Base-by-base conservation (phyloP, 495 filamentous ascomycete genomes). In the Neurospora terricola region DNA sequence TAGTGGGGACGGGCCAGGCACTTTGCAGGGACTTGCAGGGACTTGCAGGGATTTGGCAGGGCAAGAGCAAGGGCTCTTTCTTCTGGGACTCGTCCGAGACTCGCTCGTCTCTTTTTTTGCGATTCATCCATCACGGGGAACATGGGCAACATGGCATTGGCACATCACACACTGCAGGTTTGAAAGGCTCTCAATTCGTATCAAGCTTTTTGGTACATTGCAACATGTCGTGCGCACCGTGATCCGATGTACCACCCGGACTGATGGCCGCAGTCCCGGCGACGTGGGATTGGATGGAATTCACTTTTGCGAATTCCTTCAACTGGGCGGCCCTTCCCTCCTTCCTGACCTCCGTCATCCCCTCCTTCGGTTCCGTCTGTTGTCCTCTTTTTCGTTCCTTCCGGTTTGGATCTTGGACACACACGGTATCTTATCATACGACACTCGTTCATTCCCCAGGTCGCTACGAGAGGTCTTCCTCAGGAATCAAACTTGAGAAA, bases 51-150 rank as follows among this genome's bases (percentile, higher is more conserved):
- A 14, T 8, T 40, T 42, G 72, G 70, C 43, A 37, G 43, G 45
- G 40, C 54, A 59, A 36, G 66, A 59, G 66, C 72, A 43, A 72
- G 74, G 69, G 27, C 54, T 43, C 70, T 38, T 71, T 48, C 23
- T 12, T 42, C 30, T 11, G n/a, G 34, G 38, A 23, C 30, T 38
- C 36, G 23, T 71, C 16, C n/a, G n/a, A n/a, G n/a, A n/a, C 10
- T 18, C 38, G 37, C 69, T 71, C 21, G 18, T 71, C 43, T 45
- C 70, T 71, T 71, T 71, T 30, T 45, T 30, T 71, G 38, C 70
- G 27, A 10, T 71, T 34, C 38, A 23, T n/a, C 70, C 70, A 59
- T 45, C 43, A 43, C 39, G 23, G 38, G 23, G 70, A 45, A 45
- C 54, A 18, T 34, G 54, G 48, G 48, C 16, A 36, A 36, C 34